phyloP scores from a whole-genome alignment of 768 basidiomycete species.

The Lactifluus hygrophoroides region DNA sequence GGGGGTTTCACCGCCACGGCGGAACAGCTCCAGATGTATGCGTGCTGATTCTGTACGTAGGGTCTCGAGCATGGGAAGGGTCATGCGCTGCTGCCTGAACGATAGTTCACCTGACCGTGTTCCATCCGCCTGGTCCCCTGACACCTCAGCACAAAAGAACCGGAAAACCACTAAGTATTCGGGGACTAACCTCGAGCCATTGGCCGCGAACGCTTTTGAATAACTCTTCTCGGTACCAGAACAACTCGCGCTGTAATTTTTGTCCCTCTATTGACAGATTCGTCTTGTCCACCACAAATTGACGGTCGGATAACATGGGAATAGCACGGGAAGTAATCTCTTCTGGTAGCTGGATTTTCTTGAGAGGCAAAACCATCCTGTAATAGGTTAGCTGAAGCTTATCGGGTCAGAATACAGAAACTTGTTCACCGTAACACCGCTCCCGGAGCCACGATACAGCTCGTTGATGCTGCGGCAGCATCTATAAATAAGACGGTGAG shows the following conservation, averaged over 20 bases:
- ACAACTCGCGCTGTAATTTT: conserved; percentile 64
- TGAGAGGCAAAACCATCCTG: conserved; percentile 65
- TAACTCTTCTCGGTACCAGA: conserved; percentile 94
- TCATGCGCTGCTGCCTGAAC: conserved; percentile 69
- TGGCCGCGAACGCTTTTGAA: conserved; percentile 56
- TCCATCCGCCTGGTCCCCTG: conserved; percentile 58
- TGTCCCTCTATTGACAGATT: conserved; percentile 52
- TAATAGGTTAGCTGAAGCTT: neutral
- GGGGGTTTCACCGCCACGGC: conserved; percentile 14
- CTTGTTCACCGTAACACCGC: conserved; percentile 64
- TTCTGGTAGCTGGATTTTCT: conserved; percentile 55
- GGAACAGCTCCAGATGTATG: conserved; percentile 36
- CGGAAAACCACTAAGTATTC: neutral
- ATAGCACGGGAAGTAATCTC: conserved; percentile 56
- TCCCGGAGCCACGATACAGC: conserved; percentile 74
- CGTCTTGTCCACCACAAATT: conserved; percentile 82
- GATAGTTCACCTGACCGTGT: conserved; percentile 68
- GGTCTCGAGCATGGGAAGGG: conserved; percentile 68
- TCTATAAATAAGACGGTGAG: conserved; percentile 27
- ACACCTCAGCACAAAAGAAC: neutral
- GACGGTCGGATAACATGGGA: conserved; percentile 78
- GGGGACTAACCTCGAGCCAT: conserved; percentile 75
- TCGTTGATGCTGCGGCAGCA: conserved; percentile 33
- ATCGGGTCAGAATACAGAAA: neutral
- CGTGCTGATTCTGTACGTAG: conserved; percentile 60